These are phyloP conservation scores for Rhynchospora breviuscula DNA, from an alignment of 176 grass and related monocot genomes.

Conservation along the genomic window DNA sequence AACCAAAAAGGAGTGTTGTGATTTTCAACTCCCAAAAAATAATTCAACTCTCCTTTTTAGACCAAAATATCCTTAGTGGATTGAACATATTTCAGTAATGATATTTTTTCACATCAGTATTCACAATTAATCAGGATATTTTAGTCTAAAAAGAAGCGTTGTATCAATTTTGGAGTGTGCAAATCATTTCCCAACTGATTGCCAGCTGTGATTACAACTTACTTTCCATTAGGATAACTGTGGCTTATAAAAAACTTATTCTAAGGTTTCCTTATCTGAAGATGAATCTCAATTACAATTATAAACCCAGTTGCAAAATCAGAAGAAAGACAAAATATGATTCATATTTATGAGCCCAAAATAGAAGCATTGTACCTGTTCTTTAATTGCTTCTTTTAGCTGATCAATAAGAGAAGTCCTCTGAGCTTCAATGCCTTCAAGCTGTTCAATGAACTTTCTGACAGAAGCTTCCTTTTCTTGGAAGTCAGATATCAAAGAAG, in stretches of 20 bases:
- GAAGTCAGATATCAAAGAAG: constrained; percentile 46
- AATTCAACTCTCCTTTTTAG: too few relatives aligned
- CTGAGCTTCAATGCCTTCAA: constrained; percentile 40
- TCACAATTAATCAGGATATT: too few relatives aligned
- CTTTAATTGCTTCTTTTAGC: constrained; percentile 62
- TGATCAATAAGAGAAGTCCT: constrained; percentile 62
- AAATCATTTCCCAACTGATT: neutral
- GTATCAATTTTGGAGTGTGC: too few relatives aligned
- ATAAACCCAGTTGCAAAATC: neutral
- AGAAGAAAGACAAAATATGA: neutral
- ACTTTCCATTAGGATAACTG: neutral
- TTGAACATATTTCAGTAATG: too few relatives aligned
- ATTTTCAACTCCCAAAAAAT: too few relatives aligned
- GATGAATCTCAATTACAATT: neutral
- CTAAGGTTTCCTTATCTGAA: constrained; percentile 17
- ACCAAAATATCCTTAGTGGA: too few relatives aligned
- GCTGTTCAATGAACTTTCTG: constrained; percentile 54
- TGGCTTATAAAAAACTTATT: neutral
- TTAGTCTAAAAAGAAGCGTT: too few relatives aligned
- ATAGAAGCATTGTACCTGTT: constrained; percentile 57
- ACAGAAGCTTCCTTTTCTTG: constrained; percentile 60
- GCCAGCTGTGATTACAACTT: neutral
- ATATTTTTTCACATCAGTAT: too few relatives aligned
- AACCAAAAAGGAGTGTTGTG: too few relatives aligned
- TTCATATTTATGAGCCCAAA: constrained; percentile 3